A percentile compares a stretch with the other conserved stretches of the same genome.
Evolutionary conservation across 164 flowering plant genomes (phyloP).

Genomic region (Annona squamosa): DNA sequence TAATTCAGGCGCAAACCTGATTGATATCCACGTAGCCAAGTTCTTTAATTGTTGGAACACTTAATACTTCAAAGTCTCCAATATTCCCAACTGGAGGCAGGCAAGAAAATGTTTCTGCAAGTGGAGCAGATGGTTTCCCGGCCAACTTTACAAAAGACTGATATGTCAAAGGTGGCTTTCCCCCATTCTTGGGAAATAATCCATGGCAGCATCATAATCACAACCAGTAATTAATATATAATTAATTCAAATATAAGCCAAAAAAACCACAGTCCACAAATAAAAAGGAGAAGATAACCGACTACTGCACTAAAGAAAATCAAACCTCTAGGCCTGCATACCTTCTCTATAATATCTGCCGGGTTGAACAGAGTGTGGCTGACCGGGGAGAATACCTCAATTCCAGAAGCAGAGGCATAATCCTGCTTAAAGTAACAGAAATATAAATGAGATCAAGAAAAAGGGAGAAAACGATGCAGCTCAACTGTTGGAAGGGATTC

Average conservation of each 20-base stretch:
- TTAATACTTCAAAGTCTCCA: slow-evolving; percentile 33
- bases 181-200: slow-evolving; percentile 55
- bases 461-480: background rate
- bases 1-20: slow-evolving; percentile 33
- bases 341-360: slow-evolving; percentile 67
- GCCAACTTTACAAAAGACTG: slow-evolving; percentile 83
- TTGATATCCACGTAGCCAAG: slow-evolving; percentile 64
- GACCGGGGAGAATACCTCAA: slow-evolving; percentile 82
- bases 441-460: background rate
- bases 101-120: slow-evolving; percentile 30
- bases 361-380: slow-evolving; percentile 91
- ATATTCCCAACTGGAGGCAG: slow-evolving; percentile 69
- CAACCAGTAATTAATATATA: background rate
- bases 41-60: slow-evolving; percentile 59
- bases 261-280: background rate
- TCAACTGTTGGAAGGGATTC: background rate
- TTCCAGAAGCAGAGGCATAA: slow-evolving; percentile 54
- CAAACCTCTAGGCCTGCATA: slow-evolving; percentile 6
- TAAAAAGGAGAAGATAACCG: background rate
- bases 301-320: background rate
- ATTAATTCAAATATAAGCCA: background rate
- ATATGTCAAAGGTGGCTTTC: slow-evolving; percentile 77
- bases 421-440: slow-evolving; percentile 31
- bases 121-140: slow-evolving; percentile 61
- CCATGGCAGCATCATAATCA: slow-evolving; percentile 3